Evolutionary conservation across 2,329 filamentous ascomycete species (phyloP).

Genomic region (Microdochium bolleyi): DNA sequence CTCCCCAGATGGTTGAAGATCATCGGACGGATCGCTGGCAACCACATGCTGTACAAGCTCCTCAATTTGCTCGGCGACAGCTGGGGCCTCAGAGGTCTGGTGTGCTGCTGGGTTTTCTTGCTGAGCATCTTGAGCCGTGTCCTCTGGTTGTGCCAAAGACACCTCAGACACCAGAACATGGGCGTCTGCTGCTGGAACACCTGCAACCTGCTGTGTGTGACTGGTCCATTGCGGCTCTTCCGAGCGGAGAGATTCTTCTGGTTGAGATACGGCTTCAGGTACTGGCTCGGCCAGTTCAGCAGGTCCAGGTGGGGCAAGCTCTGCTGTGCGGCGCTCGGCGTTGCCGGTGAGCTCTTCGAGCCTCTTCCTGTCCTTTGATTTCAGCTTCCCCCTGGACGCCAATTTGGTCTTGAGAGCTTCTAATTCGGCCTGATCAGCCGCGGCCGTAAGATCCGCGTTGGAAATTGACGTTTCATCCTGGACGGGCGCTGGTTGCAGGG

Average conservation of each 20-base stretch:
- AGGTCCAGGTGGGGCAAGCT: not conserved
- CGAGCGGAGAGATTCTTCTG: too few relatives aligned
- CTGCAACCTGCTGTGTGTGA: too few relatives aligned
- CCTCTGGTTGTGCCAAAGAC: too few relatives aligned
- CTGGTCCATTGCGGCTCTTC: too few relatives aligned
- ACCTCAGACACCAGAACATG: too few relatives aligned
- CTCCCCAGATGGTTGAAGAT: not conserved
- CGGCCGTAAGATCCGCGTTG: not conserved
- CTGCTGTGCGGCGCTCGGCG: not conserved
- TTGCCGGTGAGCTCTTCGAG: not conserved
- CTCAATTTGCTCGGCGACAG: too few relatives aligned
- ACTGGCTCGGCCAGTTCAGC: not conserved
- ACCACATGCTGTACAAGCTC: not conserved
- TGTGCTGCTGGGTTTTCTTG: too few relatives aligned
- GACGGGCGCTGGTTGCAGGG: not conserved
- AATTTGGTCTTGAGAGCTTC: not conserved
- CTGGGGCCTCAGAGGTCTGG: too few relatives aligned
- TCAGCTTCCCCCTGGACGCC: not conserved
- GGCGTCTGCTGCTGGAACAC: too few relatives aligned
- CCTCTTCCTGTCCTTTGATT: not conserved
- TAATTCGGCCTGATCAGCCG: not conserved
- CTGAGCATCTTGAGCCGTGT: too few relatives aligned
- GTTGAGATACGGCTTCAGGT: too few relatives aligned
- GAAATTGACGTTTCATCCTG: not conserved
- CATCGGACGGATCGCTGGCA: not conserved